Conservation (phyloP, 345 rosid species). For the Melastoma malabathricum region DNA sequence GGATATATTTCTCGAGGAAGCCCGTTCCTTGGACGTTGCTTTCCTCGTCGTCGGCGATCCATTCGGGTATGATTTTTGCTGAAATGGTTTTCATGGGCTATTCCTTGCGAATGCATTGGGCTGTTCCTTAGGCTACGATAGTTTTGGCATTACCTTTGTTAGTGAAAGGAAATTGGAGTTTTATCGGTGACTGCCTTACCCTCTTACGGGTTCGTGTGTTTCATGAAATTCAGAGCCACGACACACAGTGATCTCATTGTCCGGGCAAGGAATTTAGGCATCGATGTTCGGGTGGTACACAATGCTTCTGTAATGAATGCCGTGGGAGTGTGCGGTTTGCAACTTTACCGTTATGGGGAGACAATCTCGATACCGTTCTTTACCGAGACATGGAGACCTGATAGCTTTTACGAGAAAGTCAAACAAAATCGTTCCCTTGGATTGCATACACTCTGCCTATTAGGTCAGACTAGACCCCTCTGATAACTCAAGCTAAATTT, state of each 20-base stretch:
- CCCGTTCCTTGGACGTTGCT: conserved; percentile 40
- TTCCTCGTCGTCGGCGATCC: conserved; percentile 97
- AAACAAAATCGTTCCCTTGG: conserved; percentile 50
- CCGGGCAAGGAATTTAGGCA: conserved; percentile 62
- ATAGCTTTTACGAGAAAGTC: conserved; percentile 84
- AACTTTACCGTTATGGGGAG: conserved; percentile 88
- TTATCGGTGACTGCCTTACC: no score
- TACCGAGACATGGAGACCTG: conserved; percentile 79
- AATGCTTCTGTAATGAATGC: conserved; percentile 97
- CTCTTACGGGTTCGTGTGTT: background rate
- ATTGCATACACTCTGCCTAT: conserved; percentile 79
- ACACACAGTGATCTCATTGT: conserved; percentile 91
- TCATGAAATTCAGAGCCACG: conserved; percentile 53
- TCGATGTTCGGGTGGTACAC: conserved; percentile 62
- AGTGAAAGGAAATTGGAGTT: no score
- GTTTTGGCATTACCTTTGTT: background rate
- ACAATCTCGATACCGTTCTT: conserved; percentile 83
- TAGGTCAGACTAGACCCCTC: conserved; percentile 28
- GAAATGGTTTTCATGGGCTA: background rate
- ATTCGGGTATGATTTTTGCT: conserved; percentile 42
- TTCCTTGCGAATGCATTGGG: background rate
- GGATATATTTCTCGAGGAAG: conserved; percentile 41
- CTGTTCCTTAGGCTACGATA: background rate
- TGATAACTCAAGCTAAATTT: background rate
- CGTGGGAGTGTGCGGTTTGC: conserved; percentile 78